Percentiles rank a stretch among this genome's conserved stretches.
These are phyloP conservation scores for Ashbya aceris DNA, from an alignment of 1,139 yeast species.

Conservation along the genomic window DNA sequence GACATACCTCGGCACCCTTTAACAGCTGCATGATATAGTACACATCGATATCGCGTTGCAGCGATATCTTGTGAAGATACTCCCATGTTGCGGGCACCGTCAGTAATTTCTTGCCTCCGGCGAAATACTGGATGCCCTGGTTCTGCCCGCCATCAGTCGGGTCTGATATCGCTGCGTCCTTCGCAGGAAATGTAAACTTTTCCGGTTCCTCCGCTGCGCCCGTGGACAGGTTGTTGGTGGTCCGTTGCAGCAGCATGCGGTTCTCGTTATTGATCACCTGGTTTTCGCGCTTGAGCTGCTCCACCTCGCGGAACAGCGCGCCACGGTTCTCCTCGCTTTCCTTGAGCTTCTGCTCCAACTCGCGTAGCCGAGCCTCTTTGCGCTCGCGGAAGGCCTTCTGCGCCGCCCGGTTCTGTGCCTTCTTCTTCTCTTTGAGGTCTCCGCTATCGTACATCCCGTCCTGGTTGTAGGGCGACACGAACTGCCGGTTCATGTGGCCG, in stretches of 20 bases:
- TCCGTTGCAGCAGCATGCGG: constrained; percentile 9
- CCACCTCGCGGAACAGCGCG: constrained; percentile 44
- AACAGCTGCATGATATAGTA: constrained; percentile 47
- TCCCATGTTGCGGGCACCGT: constrained; percentile 83
- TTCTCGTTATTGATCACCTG: constrained; percentile 14
- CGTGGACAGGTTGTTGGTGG: background rate
- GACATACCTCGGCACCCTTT: constrained; percentile 64
- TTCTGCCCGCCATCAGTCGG: background rate
- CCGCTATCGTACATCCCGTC: no score
- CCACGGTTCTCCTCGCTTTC: constrained; percentile 54
- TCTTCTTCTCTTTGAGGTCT: constrained; percentile 39
- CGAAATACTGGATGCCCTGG: background rate
- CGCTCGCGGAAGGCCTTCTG: constrained; percentile 86
- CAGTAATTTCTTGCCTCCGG: constrained; percentile 37
- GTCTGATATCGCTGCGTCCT: background rate
- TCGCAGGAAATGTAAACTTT: constrained; percentile 12
- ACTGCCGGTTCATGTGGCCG: no score
- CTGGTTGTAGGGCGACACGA: no score
- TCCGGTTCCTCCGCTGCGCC: background rate
- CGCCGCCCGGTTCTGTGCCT: constrained; percentile 83
- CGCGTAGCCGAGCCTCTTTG: constrained; percentile 64
- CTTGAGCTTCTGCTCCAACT: constrained; percentile 50
- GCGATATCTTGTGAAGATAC: constrained; percentile 41
- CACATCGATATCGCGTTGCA: constrained; percentile 49
- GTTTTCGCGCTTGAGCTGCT: constrained; percentile 24